phyloP scores from a whole-genome alignment of 2,329 filamentous ascomycete species.

The Emericellopsis atlantica region DNA sequence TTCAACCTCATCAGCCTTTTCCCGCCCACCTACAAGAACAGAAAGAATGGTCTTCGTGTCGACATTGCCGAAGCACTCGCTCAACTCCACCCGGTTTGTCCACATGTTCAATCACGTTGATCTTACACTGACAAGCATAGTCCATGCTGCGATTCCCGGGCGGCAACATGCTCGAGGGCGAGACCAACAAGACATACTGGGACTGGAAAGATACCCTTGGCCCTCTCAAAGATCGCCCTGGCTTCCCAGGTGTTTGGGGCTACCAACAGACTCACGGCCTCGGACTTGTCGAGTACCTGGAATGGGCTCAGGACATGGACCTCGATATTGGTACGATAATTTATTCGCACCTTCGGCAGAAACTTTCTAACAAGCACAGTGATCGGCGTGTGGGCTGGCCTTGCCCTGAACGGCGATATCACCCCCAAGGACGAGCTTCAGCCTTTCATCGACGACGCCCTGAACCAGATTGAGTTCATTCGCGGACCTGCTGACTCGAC shows the following conservation, averaged over 20 bases:
- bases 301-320: conserved; percentile 47
- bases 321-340: conserved; percentile 30
- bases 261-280: conserved; percentile 52
- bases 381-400: conserved; percentile 44
- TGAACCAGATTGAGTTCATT: conserved; percentile 53
- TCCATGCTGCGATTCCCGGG: conserved; percentile 54
- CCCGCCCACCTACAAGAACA: conserved; percentile 45
- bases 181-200: conserved; percentile 28
- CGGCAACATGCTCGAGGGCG: conserved; percentile 47
- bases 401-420: conserved; percentile 39
- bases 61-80: conserved; percentile 42
- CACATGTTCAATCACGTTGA: background rate
- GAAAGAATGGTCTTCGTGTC: conserved; percentile 42
- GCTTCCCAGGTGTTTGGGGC: conserved; percentile 42
- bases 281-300: conserved; percentile 49
- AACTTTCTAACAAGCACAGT: conserved; percentile 16
- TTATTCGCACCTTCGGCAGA: background rate
- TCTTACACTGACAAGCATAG: conserved; percentile 6
- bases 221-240: conserved; percentile 39
- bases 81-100: conserved; percentile 32
- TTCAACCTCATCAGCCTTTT: conserved; percentile 49
- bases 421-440: conserved; percentile 38
- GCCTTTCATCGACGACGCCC: conserved; percentile 43
- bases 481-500: conserved; percentile 36
- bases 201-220: conserved; percentile 42